A percentile compares a stretch with the other conserved stretches of the same genome.
Evolutionary conservation across 2,329 filamentous ascomycete species (phyloP).

Genomic region (Fusarium paranaense): DNA sequence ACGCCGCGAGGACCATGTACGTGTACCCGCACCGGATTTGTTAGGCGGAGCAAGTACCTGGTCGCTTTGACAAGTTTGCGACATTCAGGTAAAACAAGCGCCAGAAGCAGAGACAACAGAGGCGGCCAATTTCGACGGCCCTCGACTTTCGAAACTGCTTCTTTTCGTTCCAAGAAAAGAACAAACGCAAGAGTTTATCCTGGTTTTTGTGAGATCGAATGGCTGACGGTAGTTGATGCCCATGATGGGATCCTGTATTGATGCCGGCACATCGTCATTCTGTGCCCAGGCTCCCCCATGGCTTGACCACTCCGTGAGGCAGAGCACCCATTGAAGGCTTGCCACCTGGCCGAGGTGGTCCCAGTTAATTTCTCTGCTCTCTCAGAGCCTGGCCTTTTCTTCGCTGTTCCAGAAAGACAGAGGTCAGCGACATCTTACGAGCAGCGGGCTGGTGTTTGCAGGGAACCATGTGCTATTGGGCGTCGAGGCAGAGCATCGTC

Average conservation of each 20-base stretch:
- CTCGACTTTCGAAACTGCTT: constrained; percentile 8
- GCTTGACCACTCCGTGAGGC: constrained; percentile 3
- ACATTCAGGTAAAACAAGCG: constrained; percentile 36
- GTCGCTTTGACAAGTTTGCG: constrained; percentile 8
- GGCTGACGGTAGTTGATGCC: constrained; percentile 8
- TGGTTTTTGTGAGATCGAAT: neutral
- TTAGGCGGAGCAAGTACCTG: constrained; percentile 21
- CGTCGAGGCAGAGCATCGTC: neutral
- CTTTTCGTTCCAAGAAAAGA: constrained; percentile 1
- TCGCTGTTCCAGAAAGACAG: constrained; percentile 15
- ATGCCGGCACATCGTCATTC: constrained; percentile 1
- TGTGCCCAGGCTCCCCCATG: neutral
- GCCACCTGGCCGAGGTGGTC: constrained; percentile 40
- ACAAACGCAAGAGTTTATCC: neutral
- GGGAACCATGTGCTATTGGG: constrained; percentile 25
- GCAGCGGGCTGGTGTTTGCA: constrained; percentile 2
- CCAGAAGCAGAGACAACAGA: constrained; percentile 23
- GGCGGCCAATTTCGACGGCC: constrained; percentile 23
- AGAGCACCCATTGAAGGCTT: constrained; percentile 33
- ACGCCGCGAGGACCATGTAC: constrained; percentile 25
- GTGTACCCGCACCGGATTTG: neutral
- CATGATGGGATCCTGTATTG: neutral
- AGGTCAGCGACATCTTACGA: constrained; percentile 22
- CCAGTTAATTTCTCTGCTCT: constrained; percentile 28
- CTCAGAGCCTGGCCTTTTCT: constrained; percentile 1